Conservation (phyloP, 2,329 filamentous ascomycete species). For the Exophiala oligosperma region DNA sequence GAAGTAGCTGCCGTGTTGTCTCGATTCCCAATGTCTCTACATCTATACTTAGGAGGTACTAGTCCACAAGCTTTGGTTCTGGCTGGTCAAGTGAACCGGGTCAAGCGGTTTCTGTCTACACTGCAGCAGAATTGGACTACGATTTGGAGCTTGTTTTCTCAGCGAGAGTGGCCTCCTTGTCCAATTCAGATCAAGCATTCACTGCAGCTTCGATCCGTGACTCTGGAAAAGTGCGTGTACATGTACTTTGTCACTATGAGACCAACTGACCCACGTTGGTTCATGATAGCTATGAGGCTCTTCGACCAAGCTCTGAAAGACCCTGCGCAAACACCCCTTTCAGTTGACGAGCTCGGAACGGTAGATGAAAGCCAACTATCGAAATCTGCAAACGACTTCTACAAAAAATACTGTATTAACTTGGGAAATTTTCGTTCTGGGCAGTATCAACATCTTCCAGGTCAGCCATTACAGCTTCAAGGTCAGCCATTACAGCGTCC, state of each 20-base stretch:
- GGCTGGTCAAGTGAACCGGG: neutral
- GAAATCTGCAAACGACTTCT: neutral
- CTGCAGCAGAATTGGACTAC: conserved; percentile 1
- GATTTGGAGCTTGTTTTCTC: neutral
- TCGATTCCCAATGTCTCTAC: neutral
- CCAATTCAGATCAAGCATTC: conserved; percentile 7
- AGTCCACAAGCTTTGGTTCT: neutral
- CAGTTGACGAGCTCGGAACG: neutral
- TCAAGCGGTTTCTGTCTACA: conserved; percentile 2
- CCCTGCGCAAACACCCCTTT: neutral
- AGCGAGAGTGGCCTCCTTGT: conserved; percentile 4
- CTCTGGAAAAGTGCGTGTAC: conserved; percentile 1
- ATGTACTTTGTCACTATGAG: too few species aligned
- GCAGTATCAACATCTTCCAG: neutral
- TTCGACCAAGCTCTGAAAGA: conserved; percentile 4
- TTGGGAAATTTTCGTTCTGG: neutral
- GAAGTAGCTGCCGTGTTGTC: neutral
- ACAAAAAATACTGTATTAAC: neutral
- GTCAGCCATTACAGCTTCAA: too few species aligned
- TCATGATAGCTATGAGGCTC: neutral
- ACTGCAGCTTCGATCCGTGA: conserved; percentile 11
- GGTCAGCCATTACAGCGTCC: too few species aligned
- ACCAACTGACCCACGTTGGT: neutral
- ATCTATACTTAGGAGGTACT: neutral
- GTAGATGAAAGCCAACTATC: neutral